Percentiles rank a stretch among this genome's conserved stretches.
Conservation (phyloP, 805 yeast genomes). For the Metschnikowia cerradonensis region DNA sequence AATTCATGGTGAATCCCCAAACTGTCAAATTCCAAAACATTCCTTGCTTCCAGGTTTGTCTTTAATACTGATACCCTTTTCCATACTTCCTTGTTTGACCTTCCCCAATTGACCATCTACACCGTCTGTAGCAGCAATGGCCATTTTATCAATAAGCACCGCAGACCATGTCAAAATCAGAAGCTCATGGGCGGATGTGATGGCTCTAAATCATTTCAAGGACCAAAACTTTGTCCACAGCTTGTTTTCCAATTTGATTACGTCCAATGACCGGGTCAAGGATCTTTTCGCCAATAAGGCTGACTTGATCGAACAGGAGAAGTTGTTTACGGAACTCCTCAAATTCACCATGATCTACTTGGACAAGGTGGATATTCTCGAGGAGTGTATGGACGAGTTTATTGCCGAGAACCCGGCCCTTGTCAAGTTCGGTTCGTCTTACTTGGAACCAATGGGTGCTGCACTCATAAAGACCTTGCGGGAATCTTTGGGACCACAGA, state of each 20-base stretch:
- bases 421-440: constrained; percentile 22
- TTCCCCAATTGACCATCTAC: not conserved
- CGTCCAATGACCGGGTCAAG: constrained; percentile 26
- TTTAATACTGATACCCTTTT: not conserved
- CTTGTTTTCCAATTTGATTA: constrained; percentile 32
- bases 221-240: constrained; percentile 28
- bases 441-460: constrained; percentile 42
- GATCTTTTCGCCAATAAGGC: constrained; percentile 19
- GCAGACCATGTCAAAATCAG: constrained; percentile 22
- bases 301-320: constrained; percentile 27
- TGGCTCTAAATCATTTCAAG: constrained; percentile 26
- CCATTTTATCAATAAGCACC: constrained; percentile 8
- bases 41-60: not conserved
- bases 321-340: constrained; percentile 35
- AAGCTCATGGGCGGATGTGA: constrained; percentile 33
- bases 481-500: constrained; percentile 30
- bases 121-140: constrained; percentile 2
- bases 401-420: constrained; percentile 28
- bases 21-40: constrained; percentile 2
- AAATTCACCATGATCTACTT: constrained; percentile 29
- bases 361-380: constrained; percentile 24
- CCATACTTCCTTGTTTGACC: not conserved
- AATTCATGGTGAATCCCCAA: not conserved
- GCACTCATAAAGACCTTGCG: constrained; percentile 36
- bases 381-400: constrained; percentile 33